These are phyloP conservation scores for Phytopythium vexans DNA, from an alignment of 352 stramenopile genomes.

Conservation along the genomic window DNA sequence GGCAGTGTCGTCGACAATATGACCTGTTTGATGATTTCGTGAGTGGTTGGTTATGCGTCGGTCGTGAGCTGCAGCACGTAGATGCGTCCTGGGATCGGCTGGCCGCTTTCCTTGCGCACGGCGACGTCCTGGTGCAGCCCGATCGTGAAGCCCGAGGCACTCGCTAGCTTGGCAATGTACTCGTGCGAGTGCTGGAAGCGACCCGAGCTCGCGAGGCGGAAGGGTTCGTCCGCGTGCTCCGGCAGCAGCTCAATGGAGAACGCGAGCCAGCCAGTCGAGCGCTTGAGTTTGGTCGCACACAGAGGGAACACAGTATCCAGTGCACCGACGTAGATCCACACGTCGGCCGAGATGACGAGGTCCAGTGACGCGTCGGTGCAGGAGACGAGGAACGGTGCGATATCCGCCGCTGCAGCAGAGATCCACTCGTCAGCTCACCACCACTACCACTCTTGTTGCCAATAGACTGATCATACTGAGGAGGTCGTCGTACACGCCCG, in stretches of 20 bases:
- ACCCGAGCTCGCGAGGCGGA: conserved; percentile 61
- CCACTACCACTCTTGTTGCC: background rate
- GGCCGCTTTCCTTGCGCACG: conserved; percentile 71
- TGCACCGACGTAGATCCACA: conserved; percentile 87
- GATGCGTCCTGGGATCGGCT: conserved; percentile 62
- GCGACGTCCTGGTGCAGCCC: conserved; percentile 33
- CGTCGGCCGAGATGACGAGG: conserved; percentile 71
- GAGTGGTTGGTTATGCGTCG: background rate
- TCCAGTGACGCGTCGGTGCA: conserved; percentile 42
- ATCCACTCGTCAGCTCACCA: conserved; percentile 5
- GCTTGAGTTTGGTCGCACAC: conserved; percentile 38
- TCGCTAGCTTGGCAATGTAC: conserved; percentile 53
- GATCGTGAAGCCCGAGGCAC: conserved; percentile 36
- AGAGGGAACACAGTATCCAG: conserved; percentile 60
- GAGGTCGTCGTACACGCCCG: conserved; percentile 66
- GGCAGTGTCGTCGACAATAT: too few species aligned
- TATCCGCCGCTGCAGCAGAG: conserved; percentile 39
- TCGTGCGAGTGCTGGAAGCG: conserved; percentile 71
- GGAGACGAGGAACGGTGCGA: conserved; percentile 45
- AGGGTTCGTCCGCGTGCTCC: conserved; percentile 12
- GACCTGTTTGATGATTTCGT: background rate
- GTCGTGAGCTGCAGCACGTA: conserved; percentile 40
- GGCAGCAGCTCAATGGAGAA: conserved; percentile 71
- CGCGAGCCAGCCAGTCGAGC: conserved; percentile 36
- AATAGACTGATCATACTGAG: conserved; percentile 37